A percentile compares a stretch with the other conserved stretches of the same genome.
These are phyloP conservation scores for Taiozyma sp. DNA, from an alignment of 1,139 yeast species.

Conservation along the genomic window DNA sequence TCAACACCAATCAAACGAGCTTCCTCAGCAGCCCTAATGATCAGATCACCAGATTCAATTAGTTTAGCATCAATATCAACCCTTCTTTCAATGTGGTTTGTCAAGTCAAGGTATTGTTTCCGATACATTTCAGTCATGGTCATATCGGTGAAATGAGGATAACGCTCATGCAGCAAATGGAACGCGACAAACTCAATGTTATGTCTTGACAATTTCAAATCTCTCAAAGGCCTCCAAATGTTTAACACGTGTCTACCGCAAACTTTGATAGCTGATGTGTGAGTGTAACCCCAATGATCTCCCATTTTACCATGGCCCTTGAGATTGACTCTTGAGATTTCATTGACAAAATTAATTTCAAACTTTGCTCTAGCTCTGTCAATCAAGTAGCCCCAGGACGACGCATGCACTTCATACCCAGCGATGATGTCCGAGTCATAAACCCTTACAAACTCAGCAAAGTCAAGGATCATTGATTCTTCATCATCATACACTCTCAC, in stretches of 20 bases:
- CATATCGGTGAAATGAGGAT: slow-evolving; percentile 57
- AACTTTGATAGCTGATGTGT: slow-evolving; percentile 63
- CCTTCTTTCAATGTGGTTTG: slow-evolving; percentile 50
- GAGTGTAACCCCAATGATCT: slow-evolving; percentile 81
- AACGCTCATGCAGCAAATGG: slow-evolving; percentile 58
- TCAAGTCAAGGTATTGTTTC: slow-evolving; percentile 32
- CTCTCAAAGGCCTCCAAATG: slow-evolving; percentile 73
- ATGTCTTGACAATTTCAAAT: slow-evolving; percentile 57
- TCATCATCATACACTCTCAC: slow-evolving; percentile 36
- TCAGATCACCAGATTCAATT: slow-evolving; percentile 58
- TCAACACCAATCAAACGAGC: slow-evolving; percentile 87
- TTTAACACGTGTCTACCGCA: slow-evolving; percentile 82
- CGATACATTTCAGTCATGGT: slow-evolving; percentile 50
- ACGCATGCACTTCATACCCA: slow-evolving; percentile 77
- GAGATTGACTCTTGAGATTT: slow-evolving; percentile 46
- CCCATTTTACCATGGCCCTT: slow-evolving; percentile 51
- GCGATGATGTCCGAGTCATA: slow-evolving; percentile 86
- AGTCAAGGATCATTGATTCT: slow-evolving; percentile 45
- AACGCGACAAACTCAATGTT: slow-evolving; percentile 73
- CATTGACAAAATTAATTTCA: slow-evolving; percentile 48
- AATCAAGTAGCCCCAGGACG: slow-evolving; percentile 87
- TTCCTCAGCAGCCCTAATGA: slow-evolving; percentile 74
- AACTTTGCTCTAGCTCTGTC: slow-evolving; percentile 51
- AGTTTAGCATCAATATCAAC: slow-evolving; percentile 45
- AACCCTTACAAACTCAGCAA: slow-evolving; percentile 51